These are phyloP conservation scores for Entrophospora sp. DNA, from an alignment of 192 early-diverging fungal species.

Conservation along the genomic window DNA sequence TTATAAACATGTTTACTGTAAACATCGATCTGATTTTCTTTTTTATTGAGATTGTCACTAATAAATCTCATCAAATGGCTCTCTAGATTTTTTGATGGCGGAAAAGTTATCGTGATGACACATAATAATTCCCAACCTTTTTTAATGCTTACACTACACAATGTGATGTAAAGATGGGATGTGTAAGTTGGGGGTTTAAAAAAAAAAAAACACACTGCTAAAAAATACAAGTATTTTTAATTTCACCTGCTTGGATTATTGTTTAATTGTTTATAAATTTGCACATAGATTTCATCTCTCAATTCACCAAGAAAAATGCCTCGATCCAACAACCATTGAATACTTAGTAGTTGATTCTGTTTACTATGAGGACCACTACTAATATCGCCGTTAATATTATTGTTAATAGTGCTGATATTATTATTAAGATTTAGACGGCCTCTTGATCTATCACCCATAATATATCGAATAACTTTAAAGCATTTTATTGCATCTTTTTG, in stretches of 20 bases:
- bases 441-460: slow-evolving; percentile 65
- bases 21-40: slow-evolving; percentile 41
- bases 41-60: slow-evolving; percentile 46
- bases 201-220: neutral
- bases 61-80: slow-evolving; percentile 77
- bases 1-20: slow-evolving; percentile 41
- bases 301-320: slow-evolving; percentile 69
- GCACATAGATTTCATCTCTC: slow-evolving; percentile 92
- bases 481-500: slow-evolving; percentile 79
- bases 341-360: slow-evolving; percentile 42
- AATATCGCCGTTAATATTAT: no score
- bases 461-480: slow-evolving; percentile 76
- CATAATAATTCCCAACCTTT: slow-evolving; percentile 84
- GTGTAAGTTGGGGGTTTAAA: no score
- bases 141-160: slow-evolving; percentile 48
- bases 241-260: slow-evolving; percentile 63
- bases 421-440: neutral
- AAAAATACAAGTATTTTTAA: no score
- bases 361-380: neutral
- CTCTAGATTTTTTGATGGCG: slow-evolving; percentile 82
- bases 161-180: neutral
- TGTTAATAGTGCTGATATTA: no score
- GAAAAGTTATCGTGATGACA: slow-evolving; percentile 78
- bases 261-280: slow-evolving; percentile 83
- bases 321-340: slow-evolving; percentile 67